Percentiles rank a stretch among this genome's conserved stretches.
phyloP scores from a whole-genome alignment of 495 filamentous ascomycete genomes.

The Aeminium ludgeri region DNA sequence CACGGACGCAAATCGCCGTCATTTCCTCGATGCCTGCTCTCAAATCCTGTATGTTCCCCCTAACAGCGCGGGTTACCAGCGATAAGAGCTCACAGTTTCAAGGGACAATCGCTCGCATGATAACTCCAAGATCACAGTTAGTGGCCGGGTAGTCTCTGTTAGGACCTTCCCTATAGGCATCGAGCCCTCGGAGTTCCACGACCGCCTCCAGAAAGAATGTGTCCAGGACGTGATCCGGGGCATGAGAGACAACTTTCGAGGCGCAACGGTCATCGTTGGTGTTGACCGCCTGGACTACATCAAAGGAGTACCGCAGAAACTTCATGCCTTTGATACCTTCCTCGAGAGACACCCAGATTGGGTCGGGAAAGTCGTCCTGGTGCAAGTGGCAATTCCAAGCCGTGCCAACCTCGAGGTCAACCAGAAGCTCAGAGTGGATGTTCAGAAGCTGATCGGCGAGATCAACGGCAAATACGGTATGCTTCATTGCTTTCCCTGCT shows the following conservation, averaged over 20 bases:
- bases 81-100: no score
- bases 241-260: slow-evolving; percentile 62
- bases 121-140: slow-evolving; percentile 58
- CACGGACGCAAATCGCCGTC: slow-evolving; percentile 77
- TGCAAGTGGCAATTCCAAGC: slow-evolving; percentile 85
- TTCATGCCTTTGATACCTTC: slow-evolving; percentile 76
- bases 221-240: slow-evolving; percentile 61
- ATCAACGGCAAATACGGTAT: slow-evolving; percentile 79
- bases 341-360: slow-evolving; percentile 76
- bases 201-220: slow-evolving; percentile 59
- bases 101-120: no score
- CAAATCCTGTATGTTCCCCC: slow-evolving; percentile 64
- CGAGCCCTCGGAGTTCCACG: slow-evolving; percentile 83
- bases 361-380: slow-evolving; percentile 73
- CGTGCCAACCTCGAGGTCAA: slow-evolving; percentile 88
- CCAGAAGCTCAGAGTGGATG: slow-evolving; percentile 67
- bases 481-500: slow-evolving; percentile 3
- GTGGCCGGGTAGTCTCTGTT: slow-evolving; percentile 52
- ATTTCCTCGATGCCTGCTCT: slow-evolving; percentile 74
- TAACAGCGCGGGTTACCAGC: slow-evolving; percentile 56
- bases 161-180: slow-evolving; percentile 84
- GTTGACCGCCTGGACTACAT: slow-evolving; percentile 86
- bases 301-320: slow-evolving; percentile 81
- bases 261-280: slow-evolving; percentile 77
- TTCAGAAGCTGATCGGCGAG: slow-evolving; percentile 72